Percentiles rank a stretch among this genome's conserved stretches.
Conservation (phyloP, 495 filamentous ascomycete species). For the Amphirosellinia nigrospora region DNA sequence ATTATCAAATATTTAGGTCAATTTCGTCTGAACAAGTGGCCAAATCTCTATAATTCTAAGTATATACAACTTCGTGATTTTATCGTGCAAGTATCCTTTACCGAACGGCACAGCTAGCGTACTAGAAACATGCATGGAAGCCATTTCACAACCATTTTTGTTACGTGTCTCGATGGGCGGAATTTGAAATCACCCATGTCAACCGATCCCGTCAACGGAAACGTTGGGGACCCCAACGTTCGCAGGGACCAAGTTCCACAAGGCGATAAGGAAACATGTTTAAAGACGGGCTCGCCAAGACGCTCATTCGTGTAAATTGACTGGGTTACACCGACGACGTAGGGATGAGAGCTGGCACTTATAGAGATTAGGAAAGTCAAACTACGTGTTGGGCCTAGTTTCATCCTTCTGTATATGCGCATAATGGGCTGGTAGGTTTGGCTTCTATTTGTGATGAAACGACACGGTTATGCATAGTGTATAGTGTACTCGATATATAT, state of each 20-base stretch:
- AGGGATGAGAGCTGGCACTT: background rate
- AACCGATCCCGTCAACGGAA: background rate
- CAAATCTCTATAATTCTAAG: background rate
- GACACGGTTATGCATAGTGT: background rate
- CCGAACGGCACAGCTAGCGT: background rate
- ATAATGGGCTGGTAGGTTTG: background rate
- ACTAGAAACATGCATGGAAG: background rate
- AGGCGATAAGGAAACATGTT: conserved; percentile 4
- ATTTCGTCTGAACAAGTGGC: too few species aligned
- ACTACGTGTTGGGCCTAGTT: background rate
- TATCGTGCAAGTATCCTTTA: background rate
- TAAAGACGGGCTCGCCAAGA: conserved; percentile 11
- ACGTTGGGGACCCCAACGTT: background rate
- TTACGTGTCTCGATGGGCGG: background rate
- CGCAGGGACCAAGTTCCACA: conserved; percentile 1
- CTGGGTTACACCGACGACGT: background rate
- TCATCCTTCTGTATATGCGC: conserved; percentile 5
- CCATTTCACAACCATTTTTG: background rate
- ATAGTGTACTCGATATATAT: too few species aligned
- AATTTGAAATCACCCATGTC: conserved; percentile 14
- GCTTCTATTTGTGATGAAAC: conserved; percentile 17
- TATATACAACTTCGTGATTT: background rate
- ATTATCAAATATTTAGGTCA: background rate
- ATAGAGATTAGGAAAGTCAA: conserved; percentile 9
- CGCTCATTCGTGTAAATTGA: background rate